Conservation (phyloP, 1,139 yeast genomes). For the Martiniozyma asiatica region DNA sequence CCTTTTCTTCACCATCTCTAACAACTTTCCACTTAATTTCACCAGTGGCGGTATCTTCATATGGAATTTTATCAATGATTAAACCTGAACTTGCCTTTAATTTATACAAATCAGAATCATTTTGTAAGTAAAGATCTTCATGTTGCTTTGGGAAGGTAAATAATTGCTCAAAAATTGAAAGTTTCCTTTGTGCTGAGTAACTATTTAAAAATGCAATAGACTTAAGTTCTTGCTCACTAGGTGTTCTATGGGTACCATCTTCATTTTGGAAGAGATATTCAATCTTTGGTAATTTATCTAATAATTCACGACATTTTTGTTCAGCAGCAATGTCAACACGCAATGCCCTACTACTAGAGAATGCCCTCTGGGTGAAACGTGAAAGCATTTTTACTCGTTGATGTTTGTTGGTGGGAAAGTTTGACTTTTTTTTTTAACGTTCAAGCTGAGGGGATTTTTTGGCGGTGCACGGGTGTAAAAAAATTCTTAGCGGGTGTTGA, state of each 20-base stretch:
- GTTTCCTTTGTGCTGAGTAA: slow-evolving; percentile 47
- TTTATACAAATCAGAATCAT: slow-evolving; percentile 50
- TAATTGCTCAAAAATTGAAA: slow-evolving; percentile 42
- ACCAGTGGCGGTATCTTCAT: slow-evolving; percentile 67
- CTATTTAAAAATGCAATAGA: slow-evolving; percentile 62
- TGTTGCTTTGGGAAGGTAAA: slow-evolving; percentile 49
- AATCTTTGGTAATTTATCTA: slow-evolving; percentile 37
- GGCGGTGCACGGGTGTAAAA: too few species aligned
- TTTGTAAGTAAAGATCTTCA: slow-evolving; percentile 46
- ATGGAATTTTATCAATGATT: slow-evolving; percentile 76
- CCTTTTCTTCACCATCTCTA: slow-evolving; percentile 57
- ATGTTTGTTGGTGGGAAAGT: too few species aligned
- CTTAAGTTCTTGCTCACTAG: slow-evolving; percentile 61
- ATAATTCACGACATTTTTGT: slow-evolving; percentile 19
- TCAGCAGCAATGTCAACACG: slow-evolving; percentile 17
- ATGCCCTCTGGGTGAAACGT: too few species aligned
- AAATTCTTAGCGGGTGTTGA: too few species aligned
- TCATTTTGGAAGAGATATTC: slow-evolving; percentile 58
- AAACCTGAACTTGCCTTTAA: slow-evolving; percentile 51
- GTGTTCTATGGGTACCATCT: slow-evolving; percentile 68
- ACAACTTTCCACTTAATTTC: slow-evolving; percentile 71
- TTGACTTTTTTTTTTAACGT: too few species aligned
- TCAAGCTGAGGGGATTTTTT: too few species aligned
- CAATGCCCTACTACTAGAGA: too few species aligned
- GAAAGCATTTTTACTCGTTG: too few species aligned